Evolutionary conservation across 495 filamentous ascomycete genomes (phyloP), one percentile per base, ranked within the genome.

Genomic region (Choiromyces venosus): DNA sequence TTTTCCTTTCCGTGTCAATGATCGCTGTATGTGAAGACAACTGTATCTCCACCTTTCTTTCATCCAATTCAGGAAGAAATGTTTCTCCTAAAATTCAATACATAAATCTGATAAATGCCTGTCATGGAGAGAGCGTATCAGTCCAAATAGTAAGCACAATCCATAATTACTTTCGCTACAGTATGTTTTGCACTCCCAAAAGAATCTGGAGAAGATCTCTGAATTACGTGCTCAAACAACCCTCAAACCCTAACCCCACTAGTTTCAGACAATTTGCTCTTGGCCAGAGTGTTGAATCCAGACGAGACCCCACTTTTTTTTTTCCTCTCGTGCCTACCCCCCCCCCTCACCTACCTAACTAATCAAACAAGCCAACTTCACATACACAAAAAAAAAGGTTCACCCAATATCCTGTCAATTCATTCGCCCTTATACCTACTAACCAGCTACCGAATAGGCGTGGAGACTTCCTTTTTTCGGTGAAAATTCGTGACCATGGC

Each of bases 401-500:
- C 52, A 4, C n/a, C 52, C 52, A 4, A 29, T 61, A 61, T 61
- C n/a, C 52, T 52, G 5, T 25, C 46, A 2, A 25, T 25, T 3
- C 52, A 29, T 29, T n/a, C n/a, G 52, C 3, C 8, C n/a, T 16
- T 61, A 14, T 61, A 29, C n/a, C n/a, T 29, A 12, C n/a, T 61
- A 29, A 61, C 52, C 52, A 29, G 25, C 52, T 61, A 61, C 25
- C 52, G 6, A 29, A 61, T 29, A 52, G 52, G 52, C 52, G n/a
- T 14, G 52, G 52, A 29, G 52, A 29, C 16, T 61, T 29, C 52
- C 52, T 29, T 61, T 25, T 25, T 25, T 52, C 46, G 8, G n/a
- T 3, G 52, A 61, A 61, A 61, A 61, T 29, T 25, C 12, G 52
- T 29, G 52, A 79, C 73, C 69, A 89, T 88, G 87, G 86, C 88